Conservation (phyloP, 768 basidiomycete genomes). For the Chalciporus sphaerocephalus region DNA sequence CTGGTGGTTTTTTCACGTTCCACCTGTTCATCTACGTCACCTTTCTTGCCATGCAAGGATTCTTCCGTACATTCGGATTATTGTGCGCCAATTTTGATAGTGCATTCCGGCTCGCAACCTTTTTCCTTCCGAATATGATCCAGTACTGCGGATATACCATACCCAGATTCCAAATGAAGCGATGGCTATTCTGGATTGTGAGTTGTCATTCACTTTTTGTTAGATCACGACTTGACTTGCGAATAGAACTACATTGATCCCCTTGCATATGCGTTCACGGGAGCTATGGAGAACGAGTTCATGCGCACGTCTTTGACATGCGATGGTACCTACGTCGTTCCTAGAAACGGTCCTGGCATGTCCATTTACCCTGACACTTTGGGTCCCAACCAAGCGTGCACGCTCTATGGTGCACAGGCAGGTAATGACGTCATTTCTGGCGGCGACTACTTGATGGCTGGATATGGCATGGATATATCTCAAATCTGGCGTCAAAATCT, state of each 20-base stretch:
- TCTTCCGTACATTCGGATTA: constrained; percentile 73
- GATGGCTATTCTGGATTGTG: constrained; percentile 85
- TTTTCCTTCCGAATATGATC: constrained; percentile 76
- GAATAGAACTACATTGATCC: constrained; percentile 72
- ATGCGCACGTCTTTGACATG: constrained; percentile 59
- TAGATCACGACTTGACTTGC: constrained; percentile 7
- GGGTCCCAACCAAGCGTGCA: constrained; percentile 73
- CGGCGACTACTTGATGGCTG: constrained; percentile 53
- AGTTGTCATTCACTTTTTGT: constrained; percentile 21
- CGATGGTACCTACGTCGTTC: constrained; percentile 61
- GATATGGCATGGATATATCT: constrained; percentile 43
- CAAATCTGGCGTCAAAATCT: constrained; percentile 69
- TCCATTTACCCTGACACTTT: constrained; percentile 55
- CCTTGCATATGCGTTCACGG: constrained; percentile 70
- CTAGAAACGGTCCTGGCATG: constrained; percentile 55
- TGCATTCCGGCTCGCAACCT: constrained; percentile 51
- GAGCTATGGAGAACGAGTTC: constrained; percentile 84
- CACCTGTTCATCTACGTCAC: constrained; percentile 62
- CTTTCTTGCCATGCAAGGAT: constrained; percentile 73
- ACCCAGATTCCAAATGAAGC: constrained; percentile 64
- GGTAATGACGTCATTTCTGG: constrained; percentile 59
- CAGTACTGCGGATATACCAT: constrained; percentile 70
- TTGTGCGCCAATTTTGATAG: constrained; percentile 52
- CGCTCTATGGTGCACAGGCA: constrained; percentile 58
- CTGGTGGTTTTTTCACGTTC: constrained; percentile 50